Percentiles rank a stretch among this genome's conserved stretches.
Conservation (phyloP, 179 eudicot genomes). For the Spinacia oleracea region DNA sequence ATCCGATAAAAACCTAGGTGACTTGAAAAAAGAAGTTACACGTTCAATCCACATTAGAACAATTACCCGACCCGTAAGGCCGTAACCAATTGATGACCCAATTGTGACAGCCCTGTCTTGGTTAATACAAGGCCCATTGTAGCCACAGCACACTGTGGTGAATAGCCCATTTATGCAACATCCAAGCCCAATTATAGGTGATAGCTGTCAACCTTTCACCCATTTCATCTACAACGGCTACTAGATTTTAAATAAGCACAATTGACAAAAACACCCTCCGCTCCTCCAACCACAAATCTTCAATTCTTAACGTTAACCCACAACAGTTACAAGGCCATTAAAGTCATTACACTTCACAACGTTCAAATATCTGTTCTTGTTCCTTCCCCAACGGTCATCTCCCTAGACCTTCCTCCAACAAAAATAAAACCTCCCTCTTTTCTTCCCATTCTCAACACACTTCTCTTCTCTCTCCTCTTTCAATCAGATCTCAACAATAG, state of each 20-base stretch:
- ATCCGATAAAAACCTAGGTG: no score
- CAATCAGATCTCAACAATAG: slow-evolving; percentile 6
- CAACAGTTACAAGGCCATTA: background rate
- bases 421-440: slow-evolving; percentile 24
- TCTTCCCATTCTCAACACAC: background rate
- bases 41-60: no score
- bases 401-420: background rate
- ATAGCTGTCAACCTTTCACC: background rate
- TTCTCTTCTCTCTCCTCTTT: background rate
- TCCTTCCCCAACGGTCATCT: slow-evolving; percentile 36
- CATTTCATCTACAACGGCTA: slow-evolving; percentile 23
- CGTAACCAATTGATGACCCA: no score
- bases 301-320: background rate
- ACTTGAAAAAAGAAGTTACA: no score
- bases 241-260: background rate
- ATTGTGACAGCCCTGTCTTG: no score
- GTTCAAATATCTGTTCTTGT: slow-evolving; percentile 16
- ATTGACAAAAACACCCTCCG: slow-evolving; percentile 20
- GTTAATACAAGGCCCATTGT: no score
- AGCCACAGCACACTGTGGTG: no score
- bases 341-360: slow-evolving; percentile 13
- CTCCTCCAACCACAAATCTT: background rate
- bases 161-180: no score
- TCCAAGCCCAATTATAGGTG: background rate
- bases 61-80: no score